Base-by-base conservation (phyloP, 2,329 filamentous ascomycete species). In the Exophiala lecanii-corni region DNA sequence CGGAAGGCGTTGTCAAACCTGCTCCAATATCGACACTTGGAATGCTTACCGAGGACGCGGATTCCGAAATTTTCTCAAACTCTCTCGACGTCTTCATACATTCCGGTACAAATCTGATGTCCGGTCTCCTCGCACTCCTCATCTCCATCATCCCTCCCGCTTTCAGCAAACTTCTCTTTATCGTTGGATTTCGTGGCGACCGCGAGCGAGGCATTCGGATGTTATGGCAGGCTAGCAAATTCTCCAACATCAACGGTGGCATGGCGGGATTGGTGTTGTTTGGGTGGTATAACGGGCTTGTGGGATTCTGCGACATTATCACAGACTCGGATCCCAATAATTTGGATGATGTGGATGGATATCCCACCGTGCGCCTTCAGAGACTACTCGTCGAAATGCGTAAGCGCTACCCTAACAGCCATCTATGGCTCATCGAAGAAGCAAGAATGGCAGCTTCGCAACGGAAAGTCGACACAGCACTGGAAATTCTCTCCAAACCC, bases 121-220 rank as follows among this genome's bases (percentile, higher is more conserved):
- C 89, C 57, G 92, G 92, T 2, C 76, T 94, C 21, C 69, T 97
- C 1, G 75, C 94, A 10, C 73, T 97, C 1, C 73, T 97, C 41
- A 81, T 97, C n/a, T 94, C 88, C 9, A 84, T 97, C 69, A 81
- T 97, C 1, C 94, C 92, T 0, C 92, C 92, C 0, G 80, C 89
- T 0, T 95, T 97, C 63, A 84, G 79, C n/a, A 84, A 81, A 43
- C 76, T 98, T 1, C 73, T 97, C 3, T 86, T 83, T 46, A 83
- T 97, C 31, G 84, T 96, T 20, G 92, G 92, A 1, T 97, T 97
- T 67, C 82, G 79, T 49, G 92, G 92, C 21, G 89, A 97, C 61
- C 82, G 89, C 32, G 80, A 87, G 49, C 76, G 83, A 28, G 92
- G 89, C 7, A 74, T 96, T 21, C 73, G 76, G 28, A 84, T 96